Base-by-base conservation (phyloP, 306 rosid genomes). In the Astragalus membranaceus region DNA sequence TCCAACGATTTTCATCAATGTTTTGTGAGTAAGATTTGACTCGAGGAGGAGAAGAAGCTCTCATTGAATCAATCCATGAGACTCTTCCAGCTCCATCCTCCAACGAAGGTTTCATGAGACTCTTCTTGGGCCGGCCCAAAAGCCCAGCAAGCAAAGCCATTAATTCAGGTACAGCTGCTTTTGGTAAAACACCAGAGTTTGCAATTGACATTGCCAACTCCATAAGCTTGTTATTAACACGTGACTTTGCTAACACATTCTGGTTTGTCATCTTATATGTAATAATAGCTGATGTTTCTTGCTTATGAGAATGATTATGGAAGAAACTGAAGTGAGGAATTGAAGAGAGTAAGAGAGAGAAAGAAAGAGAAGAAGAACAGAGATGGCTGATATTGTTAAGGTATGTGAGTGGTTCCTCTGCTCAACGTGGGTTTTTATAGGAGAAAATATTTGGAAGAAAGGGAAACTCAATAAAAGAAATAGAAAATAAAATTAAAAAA, bases 21-120 rank as follows among this genome's bases (percentile, higher is more conserved):
- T 77, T 71, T 51, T 79, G 83, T 2, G 86, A 17, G 23, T 4
- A 10, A 1, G 89, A 59, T 82, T 66, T 84, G 61, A 23, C 10
- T 14, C 92, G 78, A 0, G 89, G 60, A 1, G 98, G 98, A 42
- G 98, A 94, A 15, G 97, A 94, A 73, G 94, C 94, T 84, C 97
- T 85, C 90, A 94, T 80, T 35, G 90, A 87, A 63, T 88, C 98
- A 39, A 94, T 67, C 92, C 88, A 90, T 4, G 96, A 2, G 87
- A 71, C 56, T 33, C 71, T 80, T 3, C 60, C 80, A 13, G 58
- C 81, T 1, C 82, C 76, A 41, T 74, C 79, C 33, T 88, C 90
- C 29, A 82, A 26, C 4, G 3, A 78, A 12, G 67, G 72, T 56
- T 75, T 86, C 29, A 75, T 11, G 8, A 84, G 58, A 75, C 78